Evolutionary conservation across 2,329 filamentous ascomycete genomes (phyloP).

Genomic region (Madurella mycetomatis): DNA sequence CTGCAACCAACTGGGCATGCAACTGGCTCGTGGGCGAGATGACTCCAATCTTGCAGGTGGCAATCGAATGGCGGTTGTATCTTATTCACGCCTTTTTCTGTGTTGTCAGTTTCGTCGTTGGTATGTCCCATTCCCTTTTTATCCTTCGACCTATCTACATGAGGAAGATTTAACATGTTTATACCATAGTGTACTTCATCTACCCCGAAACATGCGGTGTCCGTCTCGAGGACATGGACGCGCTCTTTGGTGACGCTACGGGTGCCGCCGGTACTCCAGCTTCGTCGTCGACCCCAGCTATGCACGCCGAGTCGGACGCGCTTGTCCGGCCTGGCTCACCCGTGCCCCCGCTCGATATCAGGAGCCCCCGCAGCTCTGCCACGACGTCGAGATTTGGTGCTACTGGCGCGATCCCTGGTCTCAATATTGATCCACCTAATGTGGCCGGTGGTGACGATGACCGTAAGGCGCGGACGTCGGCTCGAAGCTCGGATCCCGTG

Average conservation of each 20-base stretch:
- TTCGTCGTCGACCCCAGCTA: conserved; percentile 73
- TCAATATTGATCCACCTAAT: conserved; percentile 76
- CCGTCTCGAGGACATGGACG: conserved; percentile 93
- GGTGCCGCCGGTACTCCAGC: conserved; percentile 72
- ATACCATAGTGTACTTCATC: conserved; percentile 77
- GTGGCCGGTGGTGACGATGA: conserved; percentile 42
- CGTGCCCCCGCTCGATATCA: conserved; percentile 69
- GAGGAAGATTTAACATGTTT: conserved; percentile 14
- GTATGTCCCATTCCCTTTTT: conserved; percentile 52
- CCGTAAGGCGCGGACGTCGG: conserved; percentile 37
- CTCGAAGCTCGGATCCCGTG: conserved; percentile 21
- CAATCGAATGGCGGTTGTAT: conserved; percentile 91
- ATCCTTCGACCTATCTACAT: not conserved
- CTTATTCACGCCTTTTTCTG: conserved; percentile 97
- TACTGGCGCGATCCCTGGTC: conserved; percentile 68
- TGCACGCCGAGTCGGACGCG: conserved; percentile 72
- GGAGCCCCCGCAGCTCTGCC: conserved; percentile 40
- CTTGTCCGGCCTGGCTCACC: conserved; percentile 76
- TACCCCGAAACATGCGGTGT: conserved; percentile 97
- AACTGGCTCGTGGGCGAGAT: conserved; percentile 97
- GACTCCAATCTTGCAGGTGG: conserved; percentile 87
- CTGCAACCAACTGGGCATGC: conserved; percentile 95
- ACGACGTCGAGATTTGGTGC: conserved; percentile 41
- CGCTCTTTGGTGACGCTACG: conserved; percentile 87
- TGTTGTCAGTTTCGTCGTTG: conserved; percentile 88